phyloP scores from a whole-genome alignment of 2,329 filamentous ascomycete genomes.

The Fusarium euwallaceae region DNA sequence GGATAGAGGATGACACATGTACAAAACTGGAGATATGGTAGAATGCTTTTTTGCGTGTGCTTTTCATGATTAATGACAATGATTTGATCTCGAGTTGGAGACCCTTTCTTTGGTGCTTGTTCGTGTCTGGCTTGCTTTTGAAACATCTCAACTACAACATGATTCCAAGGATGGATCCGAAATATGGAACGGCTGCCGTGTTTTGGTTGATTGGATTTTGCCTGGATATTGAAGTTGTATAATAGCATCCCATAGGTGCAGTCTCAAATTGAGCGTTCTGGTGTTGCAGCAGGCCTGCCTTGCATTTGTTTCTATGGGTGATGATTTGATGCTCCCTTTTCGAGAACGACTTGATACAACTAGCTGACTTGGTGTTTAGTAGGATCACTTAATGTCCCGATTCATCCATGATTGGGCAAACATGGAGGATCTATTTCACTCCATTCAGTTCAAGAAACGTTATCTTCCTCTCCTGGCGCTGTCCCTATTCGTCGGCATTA shows the following conservation, averaged over 20 bases:
- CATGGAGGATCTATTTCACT: too few species aligned
- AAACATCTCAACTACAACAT: not conserved
- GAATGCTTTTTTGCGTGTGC: constrained; percentile 34
- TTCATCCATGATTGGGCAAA: too few species aligned
- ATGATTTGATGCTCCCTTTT: not conserved
- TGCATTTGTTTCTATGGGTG: not conserved
- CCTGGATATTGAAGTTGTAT: constrained; percentile 23
- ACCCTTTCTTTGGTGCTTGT: constrained; percentile 18
- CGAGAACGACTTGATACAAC: not conserved
- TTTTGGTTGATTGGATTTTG: constrained; percentile 15
- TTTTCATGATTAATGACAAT: constrained; percentile 50
- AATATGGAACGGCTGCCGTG: constrained; percentile 10
- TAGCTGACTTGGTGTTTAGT: not conserved
- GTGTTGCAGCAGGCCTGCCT: not conserved
- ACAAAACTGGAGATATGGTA: constrained; percentile 44
- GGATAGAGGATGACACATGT: constrained; percentile 44
- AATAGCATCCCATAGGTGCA: constrained; percentile 11
- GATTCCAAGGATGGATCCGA: not conserved
- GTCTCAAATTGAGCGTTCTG: constrained; percentile 10
- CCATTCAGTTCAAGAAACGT: too few species aligned
- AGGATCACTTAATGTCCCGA: not conserved
- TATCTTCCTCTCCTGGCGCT: too few species aligned
- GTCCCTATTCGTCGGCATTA: not conserved
- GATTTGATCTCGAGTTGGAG: constrained; percentile 20
- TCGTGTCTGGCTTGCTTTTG: constrained; percentile 3